A percentile compares a stretch with the other conserved stretches of the same genome.
Conservation (phyloP, 768 basidiomycete species). For the Auricularia sp. region DNA sequence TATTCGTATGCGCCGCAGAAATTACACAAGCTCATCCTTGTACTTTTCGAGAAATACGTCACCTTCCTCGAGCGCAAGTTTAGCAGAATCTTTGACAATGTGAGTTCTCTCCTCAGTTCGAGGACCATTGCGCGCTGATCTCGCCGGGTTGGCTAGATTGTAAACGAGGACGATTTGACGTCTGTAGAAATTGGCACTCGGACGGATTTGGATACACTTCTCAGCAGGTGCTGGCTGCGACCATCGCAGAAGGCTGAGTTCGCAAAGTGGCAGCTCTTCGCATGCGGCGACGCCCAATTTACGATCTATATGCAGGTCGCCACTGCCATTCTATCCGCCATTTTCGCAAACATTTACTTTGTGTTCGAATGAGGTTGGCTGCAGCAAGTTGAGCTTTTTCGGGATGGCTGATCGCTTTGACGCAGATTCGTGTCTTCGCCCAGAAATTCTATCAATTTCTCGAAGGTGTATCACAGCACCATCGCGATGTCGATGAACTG, state of each 20-base stretch:
- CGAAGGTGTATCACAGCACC: conserved; percentile 87
- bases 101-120: conserved; percentile 23
- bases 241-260: conserved; percentile 54
- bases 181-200: neutral
- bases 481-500: conserved; percentile 84
- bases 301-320: neutral
- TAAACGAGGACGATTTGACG: conserved; percentile 8
- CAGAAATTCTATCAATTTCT: conserved; percentile 95
- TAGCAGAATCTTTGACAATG: conserved; percentile 69
- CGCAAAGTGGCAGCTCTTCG: conserved; percentile 32
- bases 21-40: conserved; percentile 74
- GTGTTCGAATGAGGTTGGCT: neutral
- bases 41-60: conserved; percentile 84
- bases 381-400: neutral
- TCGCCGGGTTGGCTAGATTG: conserved; percentile 1
- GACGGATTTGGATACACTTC: conserved; percentile 56
- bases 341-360: conserved; percentile 1
- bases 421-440: conserved; percentile 75
- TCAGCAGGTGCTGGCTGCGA: conserved; percentile 77
- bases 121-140: too few relatives aligned
- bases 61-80: conserved; percentile 73
- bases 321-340: neutral
- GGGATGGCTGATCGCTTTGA: neutral
- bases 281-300: neutral
- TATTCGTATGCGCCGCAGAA: conserved; percentile 79